These are phyloP conservation scores for Trifolium dubium DNA, from an alignment of 306 rosid species.

Conservation along the genomic window DNA sequence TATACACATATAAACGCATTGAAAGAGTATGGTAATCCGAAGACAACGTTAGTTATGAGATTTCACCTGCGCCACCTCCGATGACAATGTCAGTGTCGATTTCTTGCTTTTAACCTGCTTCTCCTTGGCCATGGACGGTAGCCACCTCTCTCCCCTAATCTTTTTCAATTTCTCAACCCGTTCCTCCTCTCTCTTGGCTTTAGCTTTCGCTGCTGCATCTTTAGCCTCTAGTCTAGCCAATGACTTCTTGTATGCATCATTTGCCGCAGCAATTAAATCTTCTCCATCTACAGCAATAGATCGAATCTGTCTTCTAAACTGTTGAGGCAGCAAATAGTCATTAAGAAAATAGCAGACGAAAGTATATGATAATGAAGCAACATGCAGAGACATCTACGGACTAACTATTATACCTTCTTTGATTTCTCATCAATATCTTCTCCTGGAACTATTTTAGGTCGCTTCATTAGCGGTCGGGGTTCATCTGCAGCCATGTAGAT, in stretches of 20 bases:
- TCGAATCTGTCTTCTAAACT: slow-evolving; percentile 64
- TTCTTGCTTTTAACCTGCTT: slow-evolving; percentile 43
- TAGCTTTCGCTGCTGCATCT: slow-evolving; percentile 70
- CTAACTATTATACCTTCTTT: slow-evolving; percentile 62
- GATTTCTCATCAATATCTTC: slow-evolving; percentile 80
- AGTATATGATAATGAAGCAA: not conserved
- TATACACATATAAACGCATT: slow-evolving; percentile 28
- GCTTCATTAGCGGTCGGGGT: slow-evolving; percentile 59
- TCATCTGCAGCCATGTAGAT: slow-evolving; percentile 62
- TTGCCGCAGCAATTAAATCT: slow-evolving; percentile 67
- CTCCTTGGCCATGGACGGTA: slow-evolving; percentile 81
- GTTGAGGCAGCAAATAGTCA: slow-evolving; percentile 32
- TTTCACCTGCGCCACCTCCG: slow-evolving; percentile 53
- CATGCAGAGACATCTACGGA: slow-evolving; percentile 6
- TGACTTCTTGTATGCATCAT: slow-evolving; percentile 57
- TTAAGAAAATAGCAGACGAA: slow-evolving; percentile 29
- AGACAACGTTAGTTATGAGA: slow-evolving; percentile 22
- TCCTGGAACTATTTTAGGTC: slow-evolving; percentile 84
- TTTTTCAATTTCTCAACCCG: slow-evolving; percentile 75
- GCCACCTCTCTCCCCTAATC: slow-evolving; percentile 92
- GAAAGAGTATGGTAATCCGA: slow-evolving; percentile 4
- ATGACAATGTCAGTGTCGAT: not conserved
- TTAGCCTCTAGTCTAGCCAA: slow-evolving; percentile 69
- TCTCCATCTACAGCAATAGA: slow-evolving; percentile 67
- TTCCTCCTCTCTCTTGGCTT: slow-evolving; percentile 75